Conservation (phyloP, 805 yeast species). For the Kuraishia ogatae region DNA sequence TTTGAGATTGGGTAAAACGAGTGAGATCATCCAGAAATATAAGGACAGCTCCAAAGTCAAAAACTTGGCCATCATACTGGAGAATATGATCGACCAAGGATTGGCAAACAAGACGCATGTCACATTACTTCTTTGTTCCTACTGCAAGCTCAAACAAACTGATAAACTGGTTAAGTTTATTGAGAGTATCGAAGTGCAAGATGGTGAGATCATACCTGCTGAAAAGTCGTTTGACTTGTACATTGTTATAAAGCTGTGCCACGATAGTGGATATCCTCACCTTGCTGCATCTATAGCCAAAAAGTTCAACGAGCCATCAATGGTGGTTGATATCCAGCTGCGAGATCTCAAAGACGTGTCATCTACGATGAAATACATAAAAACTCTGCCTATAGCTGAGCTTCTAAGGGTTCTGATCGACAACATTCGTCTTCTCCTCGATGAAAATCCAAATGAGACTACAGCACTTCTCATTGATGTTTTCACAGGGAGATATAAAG, state of each 20-base stretch:
- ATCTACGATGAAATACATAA: constrained; percentile 56
- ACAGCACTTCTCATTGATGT: constrained; percentile 77
- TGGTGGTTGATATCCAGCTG: constrained; percentile 68
- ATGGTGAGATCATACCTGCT: constrained; percentile 25
- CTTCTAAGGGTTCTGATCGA: constrained; percentile 53
- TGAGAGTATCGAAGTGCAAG: constrained; percentile 23
- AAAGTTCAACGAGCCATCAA: constrained; percentile 62
- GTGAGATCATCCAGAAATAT: constrained; percentile 71
- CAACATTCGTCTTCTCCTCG: constrained; percentile 52
- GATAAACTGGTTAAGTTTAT: constrained; percentile 53
- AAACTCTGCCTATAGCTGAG: constrained; percentile 67
- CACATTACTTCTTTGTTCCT: constrained; percentile 68
- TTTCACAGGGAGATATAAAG: constrained; percentile 76
- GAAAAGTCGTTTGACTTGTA: constrained; percentile 54
- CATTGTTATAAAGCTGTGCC: constrained; percentile 57
- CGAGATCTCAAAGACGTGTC: constrained; percentile 54
- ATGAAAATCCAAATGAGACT: constrained; percentile 66
- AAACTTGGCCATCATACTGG: constrained; percentile 55
- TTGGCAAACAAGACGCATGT: constrained; percentile 72
- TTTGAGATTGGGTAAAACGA: constrained; percentile 43
- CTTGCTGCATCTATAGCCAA: constrained; percentile 66
- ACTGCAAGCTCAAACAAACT: constrained; percentile 63
- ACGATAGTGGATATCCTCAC: constrained; percentile 58
- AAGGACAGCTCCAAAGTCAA: constrained; percentile 68
- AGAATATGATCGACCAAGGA: constrained; percentile 44